Percentiles rank a stretch among this genome's conserved stretches.
These are phyloP conservation scores for Pseudonitzschia multiseries DNA, from an alignment of 108 stramenopile species.

Conservation along the genomic window DNA sequence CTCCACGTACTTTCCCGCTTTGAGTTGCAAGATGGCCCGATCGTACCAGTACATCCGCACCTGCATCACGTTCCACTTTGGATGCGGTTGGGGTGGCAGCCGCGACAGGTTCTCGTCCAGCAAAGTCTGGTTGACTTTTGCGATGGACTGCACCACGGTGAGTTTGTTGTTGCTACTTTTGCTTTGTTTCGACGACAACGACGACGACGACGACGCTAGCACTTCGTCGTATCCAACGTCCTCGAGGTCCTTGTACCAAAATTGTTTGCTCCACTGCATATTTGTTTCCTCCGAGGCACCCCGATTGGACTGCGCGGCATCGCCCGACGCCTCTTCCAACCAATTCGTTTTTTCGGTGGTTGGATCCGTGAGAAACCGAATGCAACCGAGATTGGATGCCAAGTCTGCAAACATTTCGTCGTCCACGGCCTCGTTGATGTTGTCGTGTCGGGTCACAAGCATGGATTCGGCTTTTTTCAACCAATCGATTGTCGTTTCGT, in stretches of 20 bases:
- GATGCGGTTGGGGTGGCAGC: conserved; percentile 27
- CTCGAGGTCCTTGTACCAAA: conserved; percentile 27
- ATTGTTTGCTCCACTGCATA: conserved; percentile 30
- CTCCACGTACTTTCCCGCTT: conserved; percentile 30
- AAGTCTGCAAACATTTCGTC: conserved; percentile 21
- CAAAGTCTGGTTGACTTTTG: conserved; percentile 37
- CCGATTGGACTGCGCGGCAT: conserved; percentile 6
- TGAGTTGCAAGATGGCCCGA: conserved; percentile 33
- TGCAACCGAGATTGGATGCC: conserved; percentile 34
- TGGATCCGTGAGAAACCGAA: conserved; percentile 18
- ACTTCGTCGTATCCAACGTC: conserved; percentile 11
- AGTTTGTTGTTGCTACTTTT: conserved; percentile 6
- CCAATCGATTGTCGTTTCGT: not conserved
- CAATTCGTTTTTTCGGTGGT: conserved; percentile 15
- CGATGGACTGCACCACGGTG: conserved; percentile 17
- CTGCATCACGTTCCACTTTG: conserved; percentile 41
- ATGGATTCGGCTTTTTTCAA: conserved; percentile 20
- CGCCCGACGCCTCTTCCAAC: conserved; percentile 20
- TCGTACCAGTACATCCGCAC: conserved; percentile 45
- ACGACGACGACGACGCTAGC: not conserved
- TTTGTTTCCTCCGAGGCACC: conserved; percentile 14
- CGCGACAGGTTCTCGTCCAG: conserved; percentile 15
- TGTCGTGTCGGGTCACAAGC: not conserved
- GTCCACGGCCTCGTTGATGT: conserved; percentile 20
- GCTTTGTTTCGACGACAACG: not conserved